Evolutionary conservation across 441 rosid genomes (phyloP).

Genomic region (Populus hybrid): DNA sequence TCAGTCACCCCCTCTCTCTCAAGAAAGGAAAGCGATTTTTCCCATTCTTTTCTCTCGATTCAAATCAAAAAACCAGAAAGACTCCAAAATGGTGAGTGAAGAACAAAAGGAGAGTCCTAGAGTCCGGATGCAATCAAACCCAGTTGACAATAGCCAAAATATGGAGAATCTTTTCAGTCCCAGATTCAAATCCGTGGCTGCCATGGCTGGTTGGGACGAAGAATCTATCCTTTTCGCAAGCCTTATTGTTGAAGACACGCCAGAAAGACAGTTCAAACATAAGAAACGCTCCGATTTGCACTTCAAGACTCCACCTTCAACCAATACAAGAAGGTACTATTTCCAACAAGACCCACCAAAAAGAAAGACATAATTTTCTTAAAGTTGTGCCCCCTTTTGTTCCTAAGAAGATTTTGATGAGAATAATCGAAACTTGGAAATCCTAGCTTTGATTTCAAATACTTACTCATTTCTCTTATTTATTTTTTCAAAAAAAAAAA

Average conservation of each 20-base stretch:
- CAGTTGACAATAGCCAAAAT: slow-evolving; percentile 22
- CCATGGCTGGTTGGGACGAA: slow-evolving; percentile 99
- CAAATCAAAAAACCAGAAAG: slow-evolving; percentile 8
- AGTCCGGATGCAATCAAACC: slow-evolving; percentile 27
- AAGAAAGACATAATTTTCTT: not conserved
- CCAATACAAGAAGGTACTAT: slow-evolving; percentile 64
- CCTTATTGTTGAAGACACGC: slow-evolving; percentile 86
- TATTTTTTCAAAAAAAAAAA: not conserved
- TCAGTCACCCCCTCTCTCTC: not conserved
- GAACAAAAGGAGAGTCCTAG: slow-evolving; percentile 29
- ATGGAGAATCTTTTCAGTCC: slow-evolving; percentile 61
- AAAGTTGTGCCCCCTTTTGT: not conserved
- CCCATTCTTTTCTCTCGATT: slow-evolving; percentile 9
- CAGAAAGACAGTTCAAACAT: slow-evolving; percentile 58
- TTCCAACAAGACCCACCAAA: not conserved
- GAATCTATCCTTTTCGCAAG: slow-evolving; percentile 74
- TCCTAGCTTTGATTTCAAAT: not conserved
- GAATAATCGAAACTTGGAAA: not conserved
- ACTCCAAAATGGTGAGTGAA: slow-evolving; percentile 40
- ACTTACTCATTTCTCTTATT: not conserved
- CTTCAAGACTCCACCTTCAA: slow-evolving; percentile 65
- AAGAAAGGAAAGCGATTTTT: not conserved
- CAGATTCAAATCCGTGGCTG: slow-evolving; percentile 81
- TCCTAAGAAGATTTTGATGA: not conserved
- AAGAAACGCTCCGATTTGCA: slow-evolving; percentile 51